phyloP scores from a whole-genome alignment of 1,139 yeast species.

The Yamadazyma atmosphaerica region DNA sequence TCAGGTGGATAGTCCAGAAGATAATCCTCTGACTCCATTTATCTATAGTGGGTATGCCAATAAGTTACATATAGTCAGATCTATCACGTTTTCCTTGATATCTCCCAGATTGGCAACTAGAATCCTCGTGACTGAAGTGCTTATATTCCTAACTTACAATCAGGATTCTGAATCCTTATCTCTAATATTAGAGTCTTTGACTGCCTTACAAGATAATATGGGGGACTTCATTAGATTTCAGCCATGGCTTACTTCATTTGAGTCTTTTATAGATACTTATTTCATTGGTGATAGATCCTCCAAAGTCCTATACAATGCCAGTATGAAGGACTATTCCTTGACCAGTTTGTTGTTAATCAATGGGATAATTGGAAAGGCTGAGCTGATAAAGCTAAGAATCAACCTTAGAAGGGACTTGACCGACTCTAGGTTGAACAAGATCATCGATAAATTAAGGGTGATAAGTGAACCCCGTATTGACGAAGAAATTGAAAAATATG shows the following conservation, averaged over 20 bases:
- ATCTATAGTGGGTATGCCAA: slow-evolving; percentile 18
- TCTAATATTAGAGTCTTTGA: slow-evolving; percentile 34
- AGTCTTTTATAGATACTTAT: slow-evolving; percentile 35
- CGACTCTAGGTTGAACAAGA: slow-evolving; percentile 37
- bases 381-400: slow-evolving; percentile 29
- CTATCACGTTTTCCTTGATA: slow-evolving; percentile 38
- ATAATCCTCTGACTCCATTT: slow-evolving; percentile 14
- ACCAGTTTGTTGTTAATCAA: slow-evolving; percentile 47
- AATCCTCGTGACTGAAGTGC: slow-evolving; percentile 43
- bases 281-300: slow-evolving; percentile 19
- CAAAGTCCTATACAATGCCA: slow-evolving; percentile 17
- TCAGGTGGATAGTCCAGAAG: slow-evolving; percentile 16
- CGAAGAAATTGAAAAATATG: slow-evolving; percentile 48
- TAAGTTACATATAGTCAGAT: slow-evolving; percentile 33
- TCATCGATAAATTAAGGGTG: slow-evolving; percentile 39
- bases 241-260: slow-evolving; percentile 44
- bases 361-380: slow-evolving; percentile 40
- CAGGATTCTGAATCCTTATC: slow-evolving; percentile 25
- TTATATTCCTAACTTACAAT: slow-evolving; percentile 37
- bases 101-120: slow-evolving; percentile 46
- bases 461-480: slow-evolving; percentile 41
- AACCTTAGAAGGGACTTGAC: slow-evolving; percentile 40
- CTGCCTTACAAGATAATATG: slow-evolving; percentile 32
- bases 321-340: slow-evolving; percentile 41
- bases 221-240: slow-evolving; percentile 41